A percentile compares a stretch with the other conserved stretches of the same genome.
Conservation (phyloP, 2,329 filamentous ascomycete species). For the Teratosphaeria gauchensis region DNA sequence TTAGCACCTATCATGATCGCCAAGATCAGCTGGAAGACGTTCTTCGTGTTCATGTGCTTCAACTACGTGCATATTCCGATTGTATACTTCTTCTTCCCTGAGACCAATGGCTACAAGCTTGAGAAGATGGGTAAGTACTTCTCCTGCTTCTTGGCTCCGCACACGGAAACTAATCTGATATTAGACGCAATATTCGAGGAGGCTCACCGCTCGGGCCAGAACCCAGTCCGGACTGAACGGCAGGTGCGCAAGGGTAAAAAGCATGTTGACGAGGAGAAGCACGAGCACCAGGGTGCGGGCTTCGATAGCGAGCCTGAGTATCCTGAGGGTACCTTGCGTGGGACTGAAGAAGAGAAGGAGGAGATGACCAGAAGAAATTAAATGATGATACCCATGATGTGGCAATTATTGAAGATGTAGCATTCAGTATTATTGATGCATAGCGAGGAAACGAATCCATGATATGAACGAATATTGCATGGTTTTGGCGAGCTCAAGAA, state of each 20-base stretch:
- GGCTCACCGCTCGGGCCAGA: neutral
- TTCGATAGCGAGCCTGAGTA: neutral
- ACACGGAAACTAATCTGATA: neutral
- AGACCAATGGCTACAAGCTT: conserved; percentile 63
- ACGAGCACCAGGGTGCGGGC: neutral
- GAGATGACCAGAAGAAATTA: neutral
- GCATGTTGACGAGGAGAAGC: neutral
- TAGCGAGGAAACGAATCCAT: neutral
- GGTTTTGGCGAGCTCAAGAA: no score
- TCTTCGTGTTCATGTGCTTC: conserved; percentile 3
- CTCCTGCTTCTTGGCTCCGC: neutral
- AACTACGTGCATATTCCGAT: conserved; percentile 7
- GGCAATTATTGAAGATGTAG: neutral
- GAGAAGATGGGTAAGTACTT: conserved; percentile 43
- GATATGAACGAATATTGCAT: neutral
- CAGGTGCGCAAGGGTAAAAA: neutral
- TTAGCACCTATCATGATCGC: conserved; percentile 51
- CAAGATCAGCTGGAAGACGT: conserved; percentile 3
- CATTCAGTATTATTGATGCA: neutral
- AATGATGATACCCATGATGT: neutral
- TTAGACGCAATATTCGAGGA: neutral
- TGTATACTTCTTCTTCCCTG: conserved; percentile 52
- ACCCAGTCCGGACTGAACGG: neutral
- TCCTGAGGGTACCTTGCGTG: neutral
- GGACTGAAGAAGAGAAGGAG: neutral